Conservation (phyloP, 2,329 filamentous ascomycete genomes). For the Colletotrichum acutatum region DNA sequence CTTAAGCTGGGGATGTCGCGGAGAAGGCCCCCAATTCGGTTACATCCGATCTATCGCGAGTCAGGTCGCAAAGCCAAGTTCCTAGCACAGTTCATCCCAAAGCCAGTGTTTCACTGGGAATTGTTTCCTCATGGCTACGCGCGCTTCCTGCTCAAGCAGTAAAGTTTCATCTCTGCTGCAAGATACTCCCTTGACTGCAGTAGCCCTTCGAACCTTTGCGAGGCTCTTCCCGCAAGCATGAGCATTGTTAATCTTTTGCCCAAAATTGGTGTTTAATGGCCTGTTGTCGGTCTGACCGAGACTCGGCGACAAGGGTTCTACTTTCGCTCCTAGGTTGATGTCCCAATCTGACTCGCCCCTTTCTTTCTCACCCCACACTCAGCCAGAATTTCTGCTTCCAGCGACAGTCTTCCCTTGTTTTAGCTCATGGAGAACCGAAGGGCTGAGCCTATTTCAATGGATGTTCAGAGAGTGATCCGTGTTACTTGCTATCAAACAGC, state of each 20-base stretch:
- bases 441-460: neutral
- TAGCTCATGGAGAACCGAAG: neutral
- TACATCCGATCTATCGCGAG: neutral
- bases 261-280: neutral
- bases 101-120: too few species aligned
- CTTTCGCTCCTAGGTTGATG: neutral
- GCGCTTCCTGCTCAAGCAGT: too few species aligned
- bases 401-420: neutral
- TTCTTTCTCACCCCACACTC: neutral
- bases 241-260: too few species aligned
- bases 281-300: neutral
- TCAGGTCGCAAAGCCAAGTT: neutral
- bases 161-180: too few species aligned
- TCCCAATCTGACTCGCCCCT: neutral
- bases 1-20: neutral
- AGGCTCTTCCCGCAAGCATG: too few species aligned
- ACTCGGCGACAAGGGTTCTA: neutral
- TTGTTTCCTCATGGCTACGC: neutral
- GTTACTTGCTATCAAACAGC: neutral
- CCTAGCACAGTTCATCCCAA: neutral
- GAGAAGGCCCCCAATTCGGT: neutral
- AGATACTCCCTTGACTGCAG: too few species aligned
- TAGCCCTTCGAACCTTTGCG: too few species aligned
- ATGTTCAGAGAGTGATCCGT: neutral
- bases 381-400: slow-evolving; percentile 7